These are phyloP conservation scores for Corinectria fuckeliana DNA, from an alignment of 2,329 filamentous ascomycete genomes.

Conservation along the genomic window DNA sequence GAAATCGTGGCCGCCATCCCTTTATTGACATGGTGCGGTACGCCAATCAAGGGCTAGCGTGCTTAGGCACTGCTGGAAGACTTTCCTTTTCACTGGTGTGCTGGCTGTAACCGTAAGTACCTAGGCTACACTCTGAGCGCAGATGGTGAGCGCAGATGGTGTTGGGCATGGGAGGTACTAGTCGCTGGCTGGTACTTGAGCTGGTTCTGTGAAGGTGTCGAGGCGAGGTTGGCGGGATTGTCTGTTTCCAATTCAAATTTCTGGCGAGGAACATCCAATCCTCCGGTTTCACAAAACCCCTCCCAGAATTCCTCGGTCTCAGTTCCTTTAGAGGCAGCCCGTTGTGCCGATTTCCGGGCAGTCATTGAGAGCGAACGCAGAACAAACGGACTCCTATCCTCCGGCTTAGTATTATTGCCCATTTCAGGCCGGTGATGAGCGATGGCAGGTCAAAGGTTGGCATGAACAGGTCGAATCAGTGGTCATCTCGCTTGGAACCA, in stretches of 20 bases:
- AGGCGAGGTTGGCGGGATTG: not conserved
- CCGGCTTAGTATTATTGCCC: not conserved
- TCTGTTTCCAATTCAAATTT: conserved; percentile 1
- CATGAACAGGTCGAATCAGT: conserved; percentile 25
- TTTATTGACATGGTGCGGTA: conserved; percentile 7
- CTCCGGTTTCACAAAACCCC: conserved; percentile 11
- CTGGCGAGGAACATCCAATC: conserved; percentile 9
- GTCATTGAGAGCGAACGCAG: not conserved
- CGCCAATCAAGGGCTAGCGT: not conserved
- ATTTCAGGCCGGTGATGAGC: conserved; percentile 6
- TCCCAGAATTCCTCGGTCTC: not conserved
- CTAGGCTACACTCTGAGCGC: too few species aligned
- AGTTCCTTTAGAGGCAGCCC: conserved; percentile 1
- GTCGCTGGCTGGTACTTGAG: too few species aligned
- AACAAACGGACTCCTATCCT: conserved; percentile 1
- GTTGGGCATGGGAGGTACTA: too few species aligned
- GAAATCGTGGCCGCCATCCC: not conserved
- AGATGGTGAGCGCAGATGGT: too few species aligned
- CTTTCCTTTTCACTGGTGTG: not conserved
- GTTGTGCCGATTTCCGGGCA: not conserved
- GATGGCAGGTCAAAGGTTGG: conserved; percentile 8
- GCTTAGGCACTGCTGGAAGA: not conserved
- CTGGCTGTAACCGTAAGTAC: too few species aligned
- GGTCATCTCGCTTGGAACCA: conserved; percentile 31
- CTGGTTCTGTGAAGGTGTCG: not conserved